Conservation (phyloP, 306 rosid species). For the Morella rubra region DNA sequence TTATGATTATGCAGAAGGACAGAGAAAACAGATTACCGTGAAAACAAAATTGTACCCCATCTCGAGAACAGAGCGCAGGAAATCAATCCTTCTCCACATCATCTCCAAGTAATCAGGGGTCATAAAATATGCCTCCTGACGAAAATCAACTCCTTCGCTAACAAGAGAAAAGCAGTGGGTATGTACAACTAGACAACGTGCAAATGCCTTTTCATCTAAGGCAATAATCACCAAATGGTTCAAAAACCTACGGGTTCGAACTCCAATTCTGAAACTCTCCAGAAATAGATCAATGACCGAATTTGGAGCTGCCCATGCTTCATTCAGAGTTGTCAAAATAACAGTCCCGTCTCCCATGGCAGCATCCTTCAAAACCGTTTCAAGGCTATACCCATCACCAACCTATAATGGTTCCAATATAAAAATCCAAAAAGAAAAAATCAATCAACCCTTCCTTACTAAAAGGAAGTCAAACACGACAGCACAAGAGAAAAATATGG, state of each 20-base stretch:
- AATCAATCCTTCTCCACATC: conserved; percentile 97
- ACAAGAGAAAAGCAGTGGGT: conserved; percentile 66
- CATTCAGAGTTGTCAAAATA: conserved; percentile 84
- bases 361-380: conserved; percentile 61
- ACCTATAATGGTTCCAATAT: conserved; percentile 41
- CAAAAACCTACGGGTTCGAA: conserved; percentile 59
- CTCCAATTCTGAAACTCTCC: conserved; percentile 87
- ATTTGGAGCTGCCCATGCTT: conserved; percentile 92
- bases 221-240: conserved; percentile 85
- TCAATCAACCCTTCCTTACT: conserved; percentile 5
- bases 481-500: conserved; percentile 23
- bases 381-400: conserved; percentile 54
- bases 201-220: conserved; percentile 71
- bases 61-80: conserved; percentile 80
- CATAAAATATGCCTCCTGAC: conserved; percentile 80
- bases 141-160: conserved; percentile 72
- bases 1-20: conserved; percentile 21
- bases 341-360: conserved; percentile 77
- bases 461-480: conserved; percentile 16
- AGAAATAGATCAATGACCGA: conserved; percentile 83
- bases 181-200: conserved; percentile 73
- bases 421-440: conserved; percentile 15
- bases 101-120: conserved; percentile 80
- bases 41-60: conserved; percentile 93
- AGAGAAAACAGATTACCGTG: conserved; percentile 60